Conservation (phyloP, 257 asterid genomes). For the Forsythia viridissima region DNA sequence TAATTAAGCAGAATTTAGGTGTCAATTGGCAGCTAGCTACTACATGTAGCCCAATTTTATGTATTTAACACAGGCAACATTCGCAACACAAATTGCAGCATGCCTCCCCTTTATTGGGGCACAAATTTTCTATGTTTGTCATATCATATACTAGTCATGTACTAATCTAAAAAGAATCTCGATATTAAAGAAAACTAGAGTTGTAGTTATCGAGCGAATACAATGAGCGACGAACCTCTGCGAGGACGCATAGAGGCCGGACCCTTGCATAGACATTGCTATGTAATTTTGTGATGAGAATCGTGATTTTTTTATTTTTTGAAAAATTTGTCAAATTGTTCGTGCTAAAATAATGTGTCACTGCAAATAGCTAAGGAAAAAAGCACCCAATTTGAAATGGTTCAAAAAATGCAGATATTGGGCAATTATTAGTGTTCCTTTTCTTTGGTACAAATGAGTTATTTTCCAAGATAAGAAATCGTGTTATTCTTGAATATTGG, state of each 20-base stretch:
- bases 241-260: no score
- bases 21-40: slow-evolving; percentile 22
- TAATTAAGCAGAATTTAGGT: slow-evolving; percentile 5
- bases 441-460: slow-evolving; percentile 27
- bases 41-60: slow-evolving; percentile 18
- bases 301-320: neutral
- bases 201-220: neutral
- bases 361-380: neutral
- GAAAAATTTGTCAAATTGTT: neutral
- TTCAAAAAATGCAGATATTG: neutral
- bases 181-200: neutral
- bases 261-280: neutral
- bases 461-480: slow-evolving; percentile 33
- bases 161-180: neutral
- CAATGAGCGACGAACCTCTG: no score
- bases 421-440: slow-evolving; percentile 21
- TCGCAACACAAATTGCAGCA: slow-evolving; percentile 28
- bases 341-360: neutral
- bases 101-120: neutral
- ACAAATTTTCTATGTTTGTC: neutral
- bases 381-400: neutral
- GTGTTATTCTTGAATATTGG: slow-evolving; percentile 26
- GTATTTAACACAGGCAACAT: neutral
- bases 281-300: neutral
- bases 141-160: neutral